Conservation (phyloP, 768 basidiomycete species). For the Serendipita sp. region DNA sequence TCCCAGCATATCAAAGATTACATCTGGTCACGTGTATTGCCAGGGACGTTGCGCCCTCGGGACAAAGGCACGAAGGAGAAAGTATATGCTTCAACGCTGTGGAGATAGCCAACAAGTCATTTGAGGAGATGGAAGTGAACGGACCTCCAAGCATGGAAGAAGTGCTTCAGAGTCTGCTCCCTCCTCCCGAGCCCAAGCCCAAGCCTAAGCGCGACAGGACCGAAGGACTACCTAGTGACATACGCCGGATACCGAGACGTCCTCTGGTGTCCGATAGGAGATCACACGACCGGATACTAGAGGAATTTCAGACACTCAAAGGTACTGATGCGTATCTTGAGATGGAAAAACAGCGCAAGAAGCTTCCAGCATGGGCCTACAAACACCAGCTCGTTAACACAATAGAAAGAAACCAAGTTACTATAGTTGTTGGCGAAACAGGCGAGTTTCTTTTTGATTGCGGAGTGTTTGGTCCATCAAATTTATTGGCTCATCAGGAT, state of each 20-base stretch:
- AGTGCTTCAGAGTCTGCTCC: conserved; percentile 46
- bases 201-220: conserved; percentile 9
- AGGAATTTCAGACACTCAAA: conserved; percentile 33
- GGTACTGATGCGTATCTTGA: conserved; percentile 32
- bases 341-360: conserved; percentile 38
- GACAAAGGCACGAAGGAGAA: conserved; percentile 47
- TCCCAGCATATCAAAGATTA: conserved; percentile 68
- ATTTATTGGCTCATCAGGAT: conserved; percentile 27
- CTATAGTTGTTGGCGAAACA: conserved; percentile 83
- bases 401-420: conserved; percentile 43
- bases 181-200: conserved; percentile 18
- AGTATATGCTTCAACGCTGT: conserved; percentile 57
- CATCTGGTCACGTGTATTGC: conserved; percentile 59
- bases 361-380: conserved; percentile 61
- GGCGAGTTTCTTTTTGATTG: conserved; percentile 26
- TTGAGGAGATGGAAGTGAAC: conserved; percentile 45
- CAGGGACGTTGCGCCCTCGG: conserved; percentile 31
- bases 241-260: conserved; percentile 11
- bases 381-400: conserved; percentile 43
- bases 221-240: conserved; percentile 5
- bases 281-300: conserved; percentile 31
- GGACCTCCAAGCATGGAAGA: conserved; percentile 61
- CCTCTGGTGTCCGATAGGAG: conserved; percentile 19
- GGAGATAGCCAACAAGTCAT: conserved; percentile 52
- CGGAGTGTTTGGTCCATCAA: not conserved